A percentile compares a stretch with the other conserved stretches of the same genome.
Conservation (phyloP, 73 alveolate species). For the Paramecium biaurelia region DNA sequence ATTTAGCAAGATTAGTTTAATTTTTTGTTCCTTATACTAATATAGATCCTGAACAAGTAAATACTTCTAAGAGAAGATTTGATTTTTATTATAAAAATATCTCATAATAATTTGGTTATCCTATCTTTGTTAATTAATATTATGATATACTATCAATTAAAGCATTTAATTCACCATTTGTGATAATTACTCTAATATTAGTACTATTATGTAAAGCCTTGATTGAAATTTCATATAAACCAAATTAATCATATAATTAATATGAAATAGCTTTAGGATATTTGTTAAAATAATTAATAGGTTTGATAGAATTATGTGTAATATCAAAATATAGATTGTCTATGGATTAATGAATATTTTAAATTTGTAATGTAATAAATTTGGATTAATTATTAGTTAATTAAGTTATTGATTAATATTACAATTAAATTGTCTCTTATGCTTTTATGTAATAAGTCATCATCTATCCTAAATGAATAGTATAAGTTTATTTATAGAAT, state of each 20-base stretch:
- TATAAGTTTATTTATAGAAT: neutral
- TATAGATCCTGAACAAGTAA: neutral
- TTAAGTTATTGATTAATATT: neutral
- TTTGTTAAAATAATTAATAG: neutral
- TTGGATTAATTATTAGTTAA: neutral
- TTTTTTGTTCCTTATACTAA: neutral
- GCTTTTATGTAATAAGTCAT: neutral
- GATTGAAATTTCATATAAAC: neutral
- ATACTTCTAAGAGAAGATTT: neutral
- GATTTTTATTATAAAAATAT: neutral
- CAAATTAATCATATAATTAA: neutral
- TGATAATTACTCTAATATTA: neutral
- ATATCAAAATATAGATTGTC: neutral
- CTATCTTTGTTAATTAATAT: neutral
- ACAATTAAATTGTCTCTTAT: neutral
- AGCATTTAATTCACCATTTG: neutral
- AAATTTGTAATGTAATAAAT: neutral
- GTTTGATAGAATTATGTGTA: neutral
- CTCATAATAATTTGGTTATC: constrained; percentile 6
- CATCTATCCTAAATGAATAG: neutral
- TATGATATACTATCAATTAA: neutral
- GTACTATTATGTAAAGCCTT: neutral
- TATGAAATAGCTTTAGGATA: neutral
- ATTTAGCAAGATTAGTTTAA: neutral
- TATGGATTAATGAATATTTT: neutral